Base-by-base conservation (phyloP, 2,329 filamentous ascomycete genomes). In the Botryotinia narcissicola region DNA sequence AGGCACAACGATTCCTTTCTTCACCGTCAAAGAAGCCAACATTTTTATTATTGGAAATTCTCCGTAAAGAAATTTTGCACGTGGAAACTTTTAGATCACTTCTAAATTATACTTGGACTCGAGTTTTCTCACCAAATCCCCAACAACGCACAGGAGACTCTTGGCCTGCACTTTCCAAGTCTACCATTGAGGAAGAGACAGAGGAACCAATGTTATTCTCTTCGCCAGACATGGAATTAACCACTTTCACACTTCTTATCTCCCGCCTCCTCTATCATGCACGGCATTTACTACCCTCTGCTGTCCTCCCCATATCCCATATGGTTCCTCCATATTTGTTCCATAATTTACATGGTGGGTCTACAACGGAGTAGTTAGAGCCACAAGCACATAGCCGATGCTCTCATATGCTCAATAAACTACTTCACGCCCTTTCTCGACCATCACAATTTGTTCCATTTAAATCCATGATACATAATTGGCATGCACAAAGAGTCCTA, bases 401-500 rank as follows among this genome's bases (percentile, higher is more conserved):
- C 20, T 81, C 83, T 70, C 62, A 75, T 8, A 60, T 86, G 7
- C 83, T 84, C 77, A 87, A 87, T 76, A 71, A 77, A 37, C 79
- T 83, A 2, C 77, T 88, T 9, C 74, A 73, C 35, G 76, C 80
- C 9, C 81, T 87, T 32, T 82, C 81, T 37, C 77, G 78, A 67
- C 82, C 82, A 25, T 78, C 84, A 4, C 75, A 78, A 0, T 75
- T 78, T 32, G 74, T 80, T 3, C 82, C 84, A 0, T 75, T 84
- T 35, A 71, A 75, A 6, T 82, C 84, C 54, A 84, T 84, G 80
- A 79, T 80, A 6, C 83, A 85, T 79, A 87, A 86, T 75, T 91
- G 89, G 89, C 83, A 86, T 72, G 88, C 88, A 0, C 87, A 90
- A 75, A 86, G 84, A 66, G 81, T 84, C 8, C 81, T 91, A 42